Base-by-base conservation (phyloP, 208 protist genomes). In the Herpetomonas tarakana region DNA sequence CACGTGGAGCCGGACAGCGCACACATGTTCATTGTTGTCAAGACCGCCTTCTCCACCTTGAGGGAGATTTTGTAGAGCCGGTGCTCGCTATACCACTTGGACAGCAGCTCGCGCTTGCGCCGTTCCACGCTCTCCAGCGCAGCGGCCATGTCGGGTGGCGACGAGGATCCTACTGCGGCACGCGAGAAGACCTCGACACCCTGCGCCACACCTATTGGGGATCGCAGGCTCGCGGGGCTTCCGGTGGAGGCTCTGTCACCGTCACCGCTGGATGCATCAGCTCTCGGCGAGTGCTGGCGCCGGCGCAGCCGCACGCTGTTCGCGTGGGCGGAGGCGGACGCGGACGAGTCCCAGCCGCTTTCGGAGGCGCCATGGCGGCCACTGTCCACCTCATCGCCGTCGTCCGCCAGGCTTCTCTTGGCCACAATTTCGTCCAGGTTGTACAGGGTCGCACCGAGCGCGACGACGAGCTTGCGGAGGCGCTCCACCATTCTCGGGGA, bases 21-120 rank as follows among this genome's bases (percentile, higher is more conserved):
- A 55, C 98, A 98, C 53, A 92, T 65, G 82, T 99, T 99, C 86
- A 99, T 91, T 1, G 79, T 59, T 3, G 58, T 58, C 41, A 80
- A 57, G 39, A 88, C 65, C 30, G 62, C 60, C 68, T 73, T 76
- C 65, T 90, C 77, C 51, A 81, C 63, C 41, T 65, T 52, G n/a
- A 88, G 51, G 45, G 65, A 67, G 11, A 60, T 71, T 52, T 83
- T 78, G 57, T 81, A 71, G 6, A 71, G 30, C 1, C 64, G 65
- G 57, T 91, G 76, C 54, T 81, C 60, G 29, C 65, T 54, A 39
- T 78, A 76, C 72, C 78, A 83, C 14, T 65, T 27, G 18, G 31
- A 39, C 26, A 91, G 63, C 9, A 83, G 55, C 6, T 78, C 68
- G 38, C 51, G 58, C 66, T 79, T 77, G n/a, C 74, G 72, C 26